These are phyloP conservation scores for Agarophyton chilense DNA, from an alignment of 23 red algal species.

Conservation along the genomic window DNA sequence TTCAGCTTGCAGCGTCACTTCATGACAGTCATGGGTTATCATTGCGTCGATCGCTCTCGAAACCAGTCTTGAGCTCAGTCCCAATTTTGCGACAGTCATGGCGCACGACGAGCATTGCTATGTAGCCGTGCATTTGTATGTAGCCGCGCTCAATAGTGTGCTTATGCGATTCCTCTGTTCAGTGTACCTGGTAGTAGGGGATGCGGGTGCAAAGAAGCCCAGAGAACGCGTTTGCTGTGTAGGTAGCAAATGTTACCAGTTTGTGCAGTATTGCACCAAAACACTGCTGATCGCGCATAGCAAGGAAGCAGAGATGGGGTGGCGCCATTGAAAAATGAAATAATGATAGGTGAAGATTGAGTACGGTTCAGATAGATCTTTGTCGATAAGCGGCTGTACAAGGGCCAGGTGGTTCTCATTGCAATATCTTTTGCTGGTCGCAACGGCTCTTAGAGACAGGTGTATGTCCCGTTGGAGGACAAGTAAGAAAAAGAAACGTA, in stretches of 20 bases:
- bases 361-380: constrained; percentile 95
- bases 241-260: constrained; percentile 37
- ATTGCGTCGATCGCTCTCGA: constrained; percentile 74
- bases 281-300: constrained; percentile 48
- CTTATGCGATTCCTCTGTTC: constrained; percentile 23
- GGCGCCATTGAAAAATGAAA: constrained; percentile 96
- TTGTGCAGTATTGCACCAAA: constrained; percentile 89
- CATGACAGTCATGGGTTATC: constrained; percentile 65
- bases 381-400: constrained; percentile 79
- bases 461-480: too few species aligned
- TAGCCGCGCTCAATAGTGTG: too few species aligned
- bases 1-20: constrained; percentile 95
- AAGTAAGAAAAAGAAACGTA: too few species aligned
- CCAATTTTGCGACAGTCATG: constrained; percentile 72
- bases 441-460: too few species aligned
- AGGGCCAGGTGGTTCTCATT: constrained; percentile 53
- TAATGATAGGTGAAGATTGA: constrained; percentile 99
- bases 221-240: neutral
- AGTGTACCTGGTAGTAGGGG: neutral
- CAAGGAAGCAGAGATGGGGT: constrained; percentile 84
- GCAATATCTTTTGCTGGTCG: constrained; percentile 62
- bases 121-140: constrained; percentile 93
- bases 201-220: neutral
- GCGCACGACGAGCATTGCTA: constrained; percentile 96
- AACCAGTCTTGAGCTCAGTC: constrained; percentile 81